These are phyloP conservation scores for Pseudoperonospora humuli DNA, from an alignment of 352 stramenopile genomes.

Conservation along the genomic window DNA sequence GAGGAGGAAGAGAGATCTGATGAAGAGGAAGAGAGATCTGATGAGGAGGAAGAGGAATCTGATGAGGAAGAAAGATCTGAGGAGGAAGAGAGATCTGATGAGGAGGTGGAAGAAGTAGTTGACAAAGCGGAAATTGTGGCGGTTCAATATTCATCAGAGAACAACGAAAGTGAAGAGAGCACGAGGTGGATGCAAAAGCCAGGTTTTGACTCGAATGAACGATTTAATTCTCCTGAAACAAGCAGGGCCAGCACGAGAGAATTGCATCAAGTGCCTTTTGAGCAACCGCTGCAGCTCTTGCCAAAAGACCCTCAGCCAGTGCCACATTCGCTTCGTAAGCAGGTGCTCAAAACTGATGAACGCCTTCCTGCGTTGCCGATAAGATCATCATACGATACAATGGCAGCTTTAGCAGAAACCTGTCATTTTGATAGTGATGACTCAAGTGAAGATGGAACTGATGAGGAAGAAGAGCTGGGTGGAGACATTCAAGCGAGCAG, in stretches of 20 bases:
- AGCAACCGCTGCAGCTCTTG: neutral
- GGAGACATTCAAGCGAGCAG: neutral
- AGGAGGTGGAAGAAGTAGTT: conserved; percentile 7
- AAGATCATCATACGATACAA: conserved; percentile 18
- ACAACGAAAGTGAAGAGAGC: conserved; percentile 12
- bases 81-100: conserved; percentile 2
- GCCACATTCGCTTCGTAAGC: neutral
- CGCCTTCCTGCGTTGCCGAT: conserved; percentile 1
- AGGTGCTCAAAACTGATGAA: conserved; percentile 1
- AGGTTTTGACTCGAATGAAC: conserved; percentile 9
- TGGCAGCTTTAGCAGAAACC: conserved; percentile 16
- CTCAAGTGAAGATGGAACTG: conserved; percentile 14
- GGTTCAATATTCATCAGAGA: conserved; percentile 1
- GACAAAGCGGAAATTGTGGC: neutral
- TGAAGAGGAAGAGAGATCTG: no score
- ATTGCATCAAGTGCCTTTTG: neutral
- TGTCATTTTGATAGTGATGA: conserved; percentile 27
- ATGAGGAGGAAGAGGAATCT: no score
- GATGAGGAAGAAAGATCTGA: conserved; percentile 10
- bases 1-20: no score
- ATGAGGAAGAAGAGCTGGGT: conserved; percentile 4
- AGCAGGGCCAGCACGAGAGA: conserved; percentile 14
- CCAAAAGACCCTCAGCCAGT: neutral
- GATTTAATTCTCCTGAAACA: conserved; percentile 4
- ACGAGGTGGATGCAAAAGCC: conserved; percentile 15